A percentile compares a stretch with the other conserved stretches of the same genome.
phyloP scores from a whole-genome alignment of 1,284 basidiomycete species.

The Sanghuangporus baumii region DNA sequence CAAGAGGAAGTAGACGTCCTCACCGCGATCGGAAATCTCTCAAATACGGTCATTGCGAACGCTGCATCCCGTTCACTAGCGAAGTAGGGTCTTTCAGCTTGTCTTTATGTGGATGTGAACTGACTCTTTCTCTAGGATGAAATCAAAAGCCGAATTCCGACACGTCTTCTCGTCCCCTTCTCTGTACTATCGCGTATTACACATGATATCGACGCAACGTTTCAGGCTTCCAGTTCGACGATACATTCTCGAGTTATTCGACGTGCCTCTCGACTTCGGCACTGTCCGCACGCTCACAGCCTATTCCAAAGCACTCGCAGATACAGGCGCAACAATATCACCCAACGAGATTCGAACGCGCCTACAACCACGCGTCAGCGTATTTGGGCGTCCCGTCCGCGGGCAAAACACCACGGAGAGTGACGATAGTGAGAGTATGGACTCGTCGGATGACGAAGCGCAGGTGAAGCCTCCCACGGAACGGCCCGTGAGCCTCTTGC shows the following conservation, averaged over 20 bases:
- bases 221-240: constrained; percentile 88
- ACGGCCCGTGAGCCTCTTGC: constrained; percentile 46
- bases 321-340: constrained; percentile 12
- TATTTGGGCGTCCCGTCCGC: constrained; percentile 48
- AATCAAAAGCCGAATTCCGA: constrained; percentile 70
- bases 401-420: constrained; percentile 50
- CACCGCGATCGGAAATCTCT: constrained; percentile 87
- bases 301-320: constrained; percentile 41
- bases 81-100: constrained; percentile 43
- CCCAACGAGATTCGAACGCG: constrained; percentile 35
- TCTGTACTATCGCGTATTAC: constrained; percentile 79
- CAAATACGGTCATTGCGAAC: constrained; percentile 95
- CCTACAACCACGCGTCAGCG: constrained; percentile 40
- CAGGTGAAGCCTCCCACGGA: constrained; percentile 36
- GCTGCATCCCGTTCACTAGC: constrained; percentile 84
- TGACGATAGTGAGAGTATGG: constrained; percentile 27
- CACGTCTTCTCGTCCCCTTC: constrained; percentile 72
- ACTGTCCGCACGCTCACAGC: constrained; percentile 48
- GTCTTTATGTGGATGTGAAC: not conserved
- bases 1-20: constrained; percentile 83
- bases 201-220: constrained; percentile 81
- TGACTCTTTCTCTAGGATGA: constrained; percentile 50
- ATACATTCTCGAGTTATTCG: constrained; percentile 92
- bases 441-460: constrained; percentile 41
- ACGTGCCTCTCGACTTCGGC: constrained; percentile 63